Base-by-base conservation (phyloP, 352 stramenopile genomes). In the Globisporangium heterothallicum region DNA sequence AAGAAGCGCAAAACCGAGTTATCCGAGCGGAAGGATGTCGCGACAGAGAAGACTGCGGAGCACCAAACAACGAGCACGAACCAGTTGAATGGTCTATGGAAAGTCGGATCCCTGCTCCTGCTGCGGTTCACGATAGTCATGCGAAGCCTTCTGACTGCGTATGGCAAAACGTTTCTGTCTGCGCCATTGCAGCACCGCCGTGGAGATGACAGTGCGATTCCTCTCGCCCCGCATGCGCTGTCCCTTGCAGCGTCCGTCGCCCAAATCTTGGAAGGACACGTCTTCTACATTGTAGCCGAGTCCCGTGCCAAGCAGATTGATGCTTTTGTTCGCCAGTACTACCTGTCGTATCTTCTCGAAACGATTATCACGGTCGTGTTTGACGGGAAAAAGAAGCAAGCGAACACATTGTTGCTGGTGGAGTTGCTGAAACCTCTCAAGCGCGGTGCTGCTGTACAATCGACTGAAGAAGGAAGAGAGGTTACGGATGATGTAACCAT, bases 121-220 rank as follows among this genome's bases (percentile, higher is more conserved):
- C 60, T 94, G 18, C 84, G 84, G 19, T 94, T 93, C 60, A 78
- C 74, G 10, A 42, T 90, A 7, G 83, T 81, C 16, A 77, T 84
- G 57, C 74, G 84, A 21, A 78, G 66, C 10, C 61, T 94, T 10
- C 56, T 92, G 35, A 59, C 68, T 38, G 70, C 63, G 35, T 88
- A 86, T 42, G 75, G 66, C 14, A 91, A 90, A 42, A 71, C 78
- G 8, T 84, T 93, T 14, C 42, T 94, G 16, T 70, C 77, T 14
- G 52, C 70, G 13, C 68, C 81, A 7, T 59, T 79, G 26, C 75
- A 88, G 19, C 81, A 90, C 51, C 76, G 74, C 13, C 73, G 81
- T 36, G 78, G 72, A 3, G 79, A 91, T 29, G 84, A 92, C 26
- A 66, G 50, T 3, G 64, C 67, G 16, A 66, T 80, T 16, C 66